Conservation (phyloP, 495 filamentous ascomycete species). For the Neurospora hispaniola region DNA sequence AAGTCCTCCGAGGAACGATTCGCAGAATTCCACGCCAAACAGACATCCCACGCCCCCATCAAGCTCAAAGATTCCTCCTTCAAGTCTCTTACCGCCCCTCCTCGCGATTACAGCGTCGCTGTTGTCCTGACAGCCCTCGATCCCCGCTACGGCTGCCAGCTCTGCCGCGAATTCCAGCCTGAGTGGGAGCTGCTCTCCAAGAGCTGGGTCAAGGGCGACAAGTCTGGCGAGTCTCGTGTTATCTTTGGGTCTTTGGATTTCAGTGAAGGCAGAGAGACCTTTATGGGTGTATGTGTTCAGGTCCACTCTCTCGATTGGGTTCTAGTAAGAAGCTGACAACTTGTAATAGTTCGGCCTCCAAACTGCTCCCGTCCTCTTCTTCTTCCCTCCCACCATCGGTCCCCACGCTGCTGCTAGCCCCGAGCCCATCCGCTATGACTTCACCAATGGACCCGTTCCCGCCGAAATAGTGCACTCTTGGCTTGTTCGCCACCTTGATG, state of each 20-base stretch:
- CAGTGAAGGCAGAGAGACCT: slow-evolving; percentile 68
- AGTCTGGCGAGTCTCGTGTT: slow-evolving; percentile 56
- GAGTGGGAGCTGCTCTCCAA: slow-evolving; percentile 85
- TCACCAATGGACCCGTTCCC: slow-evolving; percentile 57
- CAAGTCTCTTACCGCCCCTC: slow-evolving; percentile 58
- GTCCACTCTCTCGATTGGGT: too few species aligned
- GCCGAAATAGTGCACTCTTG: slow-evolving; percentile 73
- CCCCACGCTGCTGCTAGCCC: slow-evolving; percentile 60
- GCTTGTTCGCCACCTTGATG: slow-evolving; percentile 66
- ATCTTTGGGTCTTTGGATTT: slow-evolving; percentile 88
- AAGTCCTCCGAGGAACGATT: slow-evolving; percentile 48
- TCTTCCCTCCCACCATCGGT: slow-evolving; percentile 85
- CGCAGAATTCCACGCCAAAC: slow-evolving; percentile 53
- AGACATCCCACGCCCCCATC: slow-evolving; percentile 54
- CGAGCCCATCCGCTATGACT: slow-evolving; percentile 75
- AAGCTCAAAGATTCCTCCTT: slow-evolving; percentile 68
- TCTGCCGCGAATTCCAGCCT: slow-evolving; percentile 85
- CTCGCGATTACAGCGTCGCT: slow-evolving; percentile 73
- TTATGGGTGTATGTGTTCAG: slow-evolving; percentile 61
- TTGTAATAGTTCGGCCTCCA: slow-evolving; percentile 69
- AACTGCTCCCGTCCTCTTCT: slow-evolving; percentile 80
- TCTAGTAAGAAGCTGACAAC: neutral
- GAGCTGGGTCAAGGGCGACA: slow-evolving; percentile 80
- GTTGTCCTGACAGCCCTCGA: slow-evolving; percentile 86
- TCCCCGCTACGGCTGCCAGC: slow-evolving; percentile 68